A percentile compares a stretch with the other conserved stretches of the same genome.
Conservation (phyloP, 2,329 filamentous ascomycete species). For the Cladophialophora chaetospira region DNA sequence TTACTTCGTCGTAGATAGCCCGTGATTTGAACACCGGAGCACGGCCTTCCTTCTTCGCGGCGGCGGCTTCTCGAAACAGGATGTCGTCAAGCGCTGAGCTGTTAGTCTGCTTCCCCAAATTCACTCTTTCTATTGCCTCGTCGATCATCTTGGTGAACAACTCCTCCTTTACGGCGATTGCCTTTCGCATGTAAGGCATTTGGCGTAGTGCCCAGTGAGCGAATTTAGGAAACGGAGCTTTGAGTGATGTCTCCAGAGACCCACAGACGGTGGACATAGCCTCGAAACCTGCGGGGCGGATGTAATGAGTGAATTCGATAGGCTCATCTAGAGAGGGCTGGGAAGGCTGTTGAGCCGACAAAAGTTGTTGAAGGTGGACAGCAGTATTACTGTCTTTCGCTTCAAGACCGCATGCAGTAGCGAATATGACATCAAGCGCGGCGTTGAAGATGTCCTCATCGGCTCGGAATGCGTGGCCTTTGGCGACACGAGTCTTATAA, state of each 20-base stretch:
- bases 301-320: slow-evolving; percentile 5
- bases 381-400: slow-evolving; percentile 35
- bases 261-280: slow-evolving; percentile 27
- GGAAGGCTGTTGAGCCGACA: background rate
- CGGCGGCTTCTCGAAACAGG: slow-evolving; percentile 38
- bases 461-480: slow-evolving; percentile 39
- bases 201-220: slow-evolving; percentile 26
- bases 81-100: slow-evolving; percentile 42
- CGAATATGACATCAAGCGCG: slow-evolving; percentile 46
- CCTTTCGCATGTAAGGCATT: slow-evolving; percentile 21
- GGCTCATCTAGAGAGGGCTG: background rate
- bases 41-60: slow-evolving; percentile 39
- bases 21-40: slow-evolving; percentile 32
- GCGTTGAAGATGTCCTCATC: slow-evolving; percentile 40
- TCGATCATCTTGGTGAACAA: slow-evolving; percentile 29
- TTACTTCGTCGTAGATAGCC: slow-evolving; percentile 36
- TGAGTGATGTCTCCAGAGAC: slow-evolving; percentile 26
- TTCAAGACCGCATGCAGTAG: slow-evolving; percentile 41
- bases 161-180: slow-evolving; percentile 31
- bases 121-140: slow-evolving; percentile 19
- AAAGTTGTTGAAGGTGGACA: slow-evolving; percentile 31
- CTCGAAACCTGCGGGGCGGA: slow-evolving; percentile 11
- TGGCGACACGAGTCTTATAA: slow-evolving; percentile 35
- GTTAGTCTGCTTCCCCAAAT: slow-evolving; percentile 35
- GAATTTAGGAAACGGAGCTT: slow-evolving; percentile 25